These are phyloP conservation scores for Corymbia citriodora DNA, from an alignment of 441 rosid genomes.

Conservation along the genomic window DNA sequence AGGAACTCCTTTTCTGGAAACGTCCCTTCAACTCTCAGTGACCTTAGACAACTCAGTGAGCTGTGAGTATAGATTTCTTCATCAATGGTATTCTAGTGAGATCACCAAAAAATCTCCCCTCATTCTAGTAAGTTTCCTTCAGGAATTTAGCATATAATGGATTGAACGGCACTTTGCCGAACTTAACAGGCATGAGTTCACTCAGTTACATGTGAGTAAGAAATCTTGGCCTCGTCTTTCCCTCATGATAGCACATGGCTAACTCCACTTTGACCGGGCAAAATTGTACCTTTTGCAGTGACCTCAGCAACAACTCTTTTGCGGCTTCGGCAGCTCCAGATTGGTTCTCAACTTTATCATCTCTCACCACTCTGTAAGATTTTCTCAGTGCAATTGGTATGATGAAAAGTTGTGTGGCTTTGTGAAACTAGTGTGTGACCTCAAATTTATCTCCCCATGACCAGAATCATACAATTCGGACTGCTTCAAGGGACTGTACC, in stretches of 20 bases:
- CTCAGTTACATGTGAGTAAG: constrained; percentile 76
- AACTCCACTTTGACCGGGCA: not conserved
- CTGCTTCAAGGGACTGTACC: constrained; percentile 68
- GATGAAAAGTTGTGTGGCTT: not conserved
- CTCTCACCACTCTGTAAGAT: constrained; percentile 78
- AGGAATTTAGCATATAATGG: constrained; percentile 81
- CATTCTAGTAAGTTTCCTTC: not conserved
- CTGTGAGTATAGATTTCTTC: constrained; percentile 39
- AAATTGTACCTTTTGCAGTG: constrained; percentile 41
- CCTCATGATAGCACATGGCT: not conserved
- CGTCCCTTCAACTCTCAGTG: constrained; percentile 59
- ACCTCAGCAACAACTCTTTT: constrained; percentile 84
- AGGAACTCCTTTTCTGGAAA: constrained; percentile 63
- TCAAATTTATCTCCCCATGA: not conserved
- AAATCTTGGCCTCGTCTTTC: not conserved
- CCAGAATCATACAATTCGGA: constrained; percentile 74
- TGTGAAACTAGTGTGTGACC: not conserved
- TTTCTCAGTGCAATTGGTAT: not conserved
- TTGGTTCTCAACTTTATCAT: constrained; percentile 83
- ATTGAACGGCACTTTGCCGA: constrained; percentile 72
- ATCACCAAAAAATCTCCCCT: not conserved
- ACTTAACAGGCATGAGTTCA: constrained; percentile 53
- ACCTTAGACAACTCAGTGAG: constrained; percentile 63
- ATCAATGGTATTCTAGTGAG: not conserved
- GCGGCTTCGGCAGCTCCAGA: constrained; percentile 60